Percentiles rank a stretch among this genome's conserved stretches.
Evolutionary conservation across 176 grass and related monocot species (phyloP).

Genomic region (Tuctoria greenei): DNA sequence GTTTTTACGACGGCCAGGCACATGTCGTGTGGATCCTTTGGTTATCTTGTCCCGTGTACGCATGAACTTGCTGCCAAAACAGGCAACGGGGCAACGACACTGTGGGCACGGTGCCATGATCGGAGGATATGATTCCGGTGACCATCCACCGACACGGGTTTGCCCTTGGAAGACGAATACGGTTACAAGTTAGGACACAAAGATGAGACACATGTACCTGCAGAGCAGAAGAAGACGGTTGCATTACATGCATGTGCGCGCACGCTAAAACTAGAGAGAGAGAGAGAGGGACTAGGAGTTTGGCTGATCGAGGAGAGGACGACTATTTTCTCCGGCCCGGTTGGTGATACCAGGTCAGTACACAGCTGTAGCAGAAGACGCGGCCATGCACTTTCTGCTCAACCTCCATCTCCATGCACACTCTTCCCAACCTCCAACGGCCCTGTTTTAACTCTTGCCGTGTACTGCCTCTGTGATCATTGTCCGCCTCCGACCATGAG

Average conservation of each 20-base stretch:
- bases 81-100: neutral
- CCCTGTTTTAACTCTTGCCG: neutral
- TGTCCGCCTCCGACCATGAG: neutral
- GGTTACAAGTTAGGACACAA: neutral
- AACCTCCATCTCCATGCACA: neutral
- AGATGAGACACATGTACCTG: neutral
- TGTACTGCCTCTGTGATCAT: neutral
- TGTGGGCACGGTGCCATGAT: neutral
- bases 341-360: neutral
- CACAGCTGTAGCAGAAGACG: neutral
- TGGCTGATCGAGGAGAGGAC: neutral
- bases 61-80: neutral
- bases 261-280: neutral
- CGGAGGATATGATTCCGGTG: neutral
- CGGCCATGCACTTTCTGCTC: neutral
- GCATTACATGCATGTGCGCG: neutral
- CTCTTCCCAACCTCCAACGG: neutral
- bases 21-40: neutral
- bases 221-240: neutral
- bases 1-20: neutral
- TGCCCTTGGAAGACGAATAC: neutral
- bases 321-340: neutral
- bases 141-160: neutral
- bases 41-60: neutral
- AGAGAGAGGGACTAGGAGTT: too few species aligned